These are phyloP conservation scores for Phytophthora ohioensis DNA, from an alignment of 352 stramenopile genomes.

Conservation along the genomic window DNA sequence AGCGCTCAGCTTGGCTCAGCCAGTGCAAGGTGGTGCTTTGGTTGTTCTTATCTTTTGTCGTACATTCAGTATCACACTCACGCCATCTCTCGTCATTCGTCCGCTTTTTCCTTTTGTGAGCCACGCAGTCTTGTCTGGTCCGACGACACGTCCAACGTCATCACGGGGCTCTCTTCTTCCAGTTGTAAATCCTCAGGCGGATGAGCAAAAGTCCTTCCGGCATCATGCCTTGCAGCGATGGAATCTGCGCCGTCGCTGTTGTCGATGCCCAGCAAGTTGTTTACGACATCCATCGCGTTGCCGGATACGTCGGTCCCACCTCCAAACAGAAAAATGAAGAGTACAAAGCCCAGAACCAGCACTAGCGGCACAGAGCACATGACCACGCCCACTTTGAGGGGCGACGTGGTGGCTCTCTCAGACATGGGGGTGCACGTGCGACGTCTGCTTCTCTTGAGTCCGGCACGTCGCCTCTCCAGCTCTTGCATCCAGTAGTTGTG, in stretches of 20 bases:
- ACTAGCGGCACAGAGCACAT: conserved; percentile 79
- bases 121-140: conserved; percentile 32
- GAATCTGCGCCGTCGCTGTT: conserved; percentile 7
- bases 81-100: conserved; percentile 19
- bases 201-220: conserved; percentile 21
- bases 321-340: conserved; percentile 64
- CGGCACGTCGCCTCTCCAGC: conserved; percentile 60
- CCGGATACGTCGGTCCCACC: conserved; percentile 24
- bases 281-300: conserved; percentile 26
- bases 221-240: conserved; percentile 19
- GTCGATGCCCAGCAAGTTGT: conserved; percentile 29
- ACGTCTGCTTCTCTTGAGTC: conserved; percentile 40
- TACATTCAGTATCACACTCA: conserved; percentile 35
- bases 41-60: conserved; percentile 27
- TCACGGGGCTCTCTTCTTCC: conserved; percentile 30
- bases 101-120: conserved; percentile 18
- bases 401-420: conserved; percentile 52
- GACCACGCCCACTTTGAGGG: conserved; percentile 64
- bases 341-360: conserved; percentile 62
- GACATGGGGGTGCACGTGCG: conserved; percentile 50
- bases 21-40: conserved; percentile 17
- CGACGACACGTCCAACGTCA: conserved; percentile 25
- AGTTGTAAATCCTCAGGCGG: conserved; percentile 16
- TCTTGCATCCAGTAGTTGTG: conserved; percentile 86
- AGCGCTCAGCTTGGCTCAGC: conserved; percentile 2